These are phyloP conservation scores for Aquanectria penicillioides DNA, from an alignment of 2,329 filamentous ascomycete genomes.

Conservation along the genomic window DNA sequence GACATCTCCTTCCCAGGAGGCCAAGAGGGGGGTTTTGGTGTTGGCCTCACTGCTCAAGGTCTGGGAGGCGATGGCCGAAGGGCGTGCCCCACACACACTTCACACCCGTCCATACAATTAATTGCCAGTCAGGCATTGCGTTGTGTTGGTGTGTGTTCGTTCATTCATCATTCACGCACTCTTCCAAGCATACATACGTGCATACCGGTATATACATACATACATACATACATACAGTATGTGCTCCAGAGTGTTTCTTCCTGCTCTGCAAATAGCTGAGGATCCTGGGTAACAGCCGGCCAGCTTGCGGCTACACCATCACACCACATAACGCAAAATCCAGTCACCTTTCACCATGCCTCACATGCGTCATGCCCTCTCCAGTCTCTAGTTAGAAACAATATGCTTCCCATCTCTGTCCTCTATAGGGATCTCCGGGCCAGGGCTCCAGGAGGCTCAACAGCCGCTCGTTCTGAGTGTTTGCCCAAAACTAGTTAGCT, in stretches of 20 bases:
- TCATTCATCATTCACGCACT: too few species aligned
- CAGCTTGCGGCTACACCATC: neutral
- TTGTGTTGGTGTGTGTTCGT: too few species aligned
- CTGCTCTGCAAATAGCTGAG: neutral
- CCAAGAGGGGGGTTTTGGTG: too few species aligned
- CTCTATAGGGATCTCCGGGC: too few species aligned
- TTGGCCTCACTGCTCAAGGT: neutral
- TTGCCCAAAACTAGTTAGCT: too few species aligned
- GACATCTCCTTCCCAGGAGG: too few species aligned
- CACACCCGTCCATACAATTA: neutral
- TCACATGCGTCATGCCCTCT: conserved; percentile 3
- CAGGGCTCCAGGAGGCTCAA: too few species aligned
- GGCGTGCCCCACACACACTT: conserved; percentile 3
- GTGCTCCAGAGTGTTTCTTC: neutral
- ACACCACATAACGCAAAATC: neutral
- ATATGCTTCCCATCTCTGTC: too few species aligned
- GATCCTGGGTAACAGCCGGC: neutral
- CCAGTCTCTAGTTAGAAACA: neutral
- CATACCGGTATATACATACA: too few species aligned
- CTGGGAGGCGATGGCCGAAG: conserved; percentile 6
- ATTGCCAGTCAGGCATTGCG: neutral
- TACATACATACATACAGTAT: neutral
- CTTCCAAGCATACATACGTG: too few species aligned
- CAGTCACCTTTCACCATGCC: neutral
- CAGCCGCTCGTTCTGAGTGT: too few species aligned